Base-by-base conservation (phyloP, 257 asterid genomes). In the Solanum rostratum region DNA sequence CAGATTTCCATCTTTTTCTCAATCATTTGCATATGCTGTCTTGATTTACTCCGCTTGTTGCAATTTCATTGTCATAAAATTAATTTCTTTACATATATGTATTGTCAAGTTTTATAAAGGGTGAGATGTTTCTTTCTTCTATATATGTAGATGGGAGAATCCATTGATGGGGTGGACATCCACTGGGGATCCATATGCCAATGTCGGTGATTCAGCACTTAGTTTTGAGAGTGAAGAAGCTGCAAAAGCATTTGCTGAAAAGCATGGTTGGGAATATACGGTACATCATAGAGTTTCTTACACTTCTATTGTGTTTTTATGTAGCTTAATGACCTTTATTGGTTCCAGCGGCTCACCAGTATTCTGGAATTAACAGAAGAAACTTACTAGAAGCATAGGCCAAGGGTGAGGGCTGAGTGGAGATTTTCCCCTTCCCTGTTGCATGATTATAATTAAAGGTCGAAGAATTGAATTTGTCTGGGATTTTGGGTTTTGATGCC, bases 81-180 rank as follows among this genome's bases (percentile, higher is more conserved):
- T 45, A 22, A 13, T 7, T n/a, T 45, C 59, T 7, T 45, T 45
- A 46, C n/a, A 53, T 80, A 45, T 79, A 65, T 24, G 22, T 57
- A 57, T 52, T 80, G 68, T 83, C 59, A 52, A 87, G 80, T 80
- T 84, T 43, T 62, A 65, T 41, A 46, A 73, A 66, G 70, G 50
- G 88, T 83, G 52, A 78, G 53, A 79, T 33, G 84, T 39, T 80
- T 82, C 53, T 88, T 84, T 37, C 69, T 85, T 70, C 71, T 71
- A n/a, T 85, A 37, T 68, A 80, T 84, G 89, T 83, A 94, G 99
- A 86, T 95, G 99, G 99, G 99, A 97, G 91, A 97, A 97, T 89
- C 99, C 99, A 39, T 90, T 97, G 89, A 97, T 97, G 98, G 98
- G 99, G 49, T 97, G 99, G 99, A 97, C 99, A 79, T 97, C 99